Base-by-base conservation (phyloP, 176 grass and related monocot species). In the Avena insularis region DNA sequence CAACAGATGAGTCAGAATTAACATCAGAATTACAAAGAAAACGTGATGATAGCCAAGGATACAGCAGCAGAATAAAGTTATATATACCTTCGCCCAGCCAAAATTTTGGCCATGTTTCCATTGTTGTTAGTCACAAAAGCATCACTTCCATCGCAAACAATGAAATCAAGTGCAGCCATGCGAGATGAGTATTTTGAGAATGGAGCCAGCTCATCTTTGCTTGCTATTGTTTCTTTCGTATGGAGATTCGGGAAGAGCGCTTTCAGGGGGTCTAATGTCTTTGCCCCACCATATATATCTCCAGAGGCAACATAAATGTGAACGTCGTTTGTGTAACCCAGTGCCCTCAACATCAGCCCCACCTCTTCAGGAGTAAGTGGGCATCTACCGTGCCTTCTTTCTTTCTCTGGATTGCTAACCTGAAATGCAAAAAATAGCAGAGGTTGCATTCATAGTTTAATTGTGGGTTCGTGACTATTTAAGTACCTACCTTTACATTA, bases 81-180 rank as follows among this genome's bases (percentile, higher is more conserved):
- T 40, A 43, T 19, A 43, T 88, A 95, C 93, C 93, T 95, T 89
- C 91, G 70, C 35, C 91, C 91, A 56, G 91, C 93, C 77, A 95
- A 89, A 71, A 95, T 95, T 88, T 90, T 95, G 55, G 93, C 93
- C 93, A 95, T 95, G 81, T 95, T 95, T 10, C 93, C 93, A 6
- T 95, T 95, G 76, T 95, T 95, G 81, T 92, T 95, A 53, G 93
- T 92, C 59, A 95, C 91, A 85, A 95, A 95, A 69, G 87, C 93
- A 92, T 95, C 93, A 84, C 93, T 95, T 65, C 53, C 91, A 89
- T 95, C 86, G 20, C 93, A 95, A 21, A 95, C 93, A 15, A 95
- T 92, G 62, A 95, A 95, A 92, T 95, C 93, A 71, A 95, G 84
- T 21, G 90, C 93, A 55, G 93, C 93, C 91, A 95, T 91, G 63